phyloP scores from a whole-genome alignment of 1,284 basidiomycete species.

The Fomitopsis betulina region DNA sequence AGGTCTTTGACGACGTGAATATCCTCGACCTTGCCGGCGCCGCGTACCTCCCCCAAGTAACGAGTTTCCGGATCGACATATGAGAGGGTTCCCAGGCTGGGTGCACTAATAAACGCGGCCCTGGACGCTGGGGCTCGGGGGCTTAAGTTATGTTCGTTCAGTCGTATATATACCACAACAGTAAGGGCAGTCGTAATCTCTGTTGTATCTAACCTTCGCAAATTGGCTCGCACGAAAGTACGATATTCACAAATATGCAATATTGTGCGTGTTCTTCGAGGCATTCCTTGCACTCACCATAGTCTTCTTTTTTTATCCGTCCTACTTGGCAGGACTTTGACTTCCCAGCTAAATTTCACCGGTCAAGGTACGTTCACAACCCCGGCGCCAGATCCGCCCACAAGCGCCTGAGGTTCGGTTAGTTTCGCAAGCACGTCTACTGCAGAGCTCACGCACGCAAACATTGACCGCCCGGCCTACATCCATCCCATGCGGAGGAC shows the following conservation, averaged over 20 bases:
- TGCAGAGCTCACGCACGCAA: neutral
- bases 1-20: conserved; percentile 82
- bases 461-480: too few relatives aligned
- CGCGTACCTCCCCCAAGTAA: conserved; percentile 91
- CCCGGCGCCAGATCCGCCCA: neutral
- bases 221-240: neutral
- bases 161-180: neutral
- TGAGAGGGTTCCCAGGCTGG: conserved; percentile 13
- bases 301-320: too few relatives aligned
- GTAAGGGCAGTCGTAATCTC: conserved; percentile 8
- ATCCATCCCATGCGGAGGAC: too few relatives aligned
- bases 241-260: too few relatives aligned
- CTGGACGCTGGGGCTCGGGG: neutral
- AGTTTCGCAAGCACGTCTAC: neutral
- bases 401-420: neutral
- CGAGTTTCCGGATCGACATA: conserved; percentile 62
- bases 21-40: conserved; percentile 82
- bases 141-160: conserved; percentile 6
- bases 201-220: conserved; percentile 9
- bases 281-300: too few relatives aligned
- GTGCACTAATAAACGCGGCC: neutral
- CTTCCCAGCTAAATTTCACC: neutral
- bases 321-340: too few relatives aligned
- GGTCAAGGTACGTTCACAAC: neutral
- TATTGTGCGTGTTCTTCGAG: too few relatives aligned